These are phyloP conservation scores for Biscogniauxia marginata DNA, from an alignment of 2,329 filamentous ascomycete species.

Conservation along the genomic window DNA sequence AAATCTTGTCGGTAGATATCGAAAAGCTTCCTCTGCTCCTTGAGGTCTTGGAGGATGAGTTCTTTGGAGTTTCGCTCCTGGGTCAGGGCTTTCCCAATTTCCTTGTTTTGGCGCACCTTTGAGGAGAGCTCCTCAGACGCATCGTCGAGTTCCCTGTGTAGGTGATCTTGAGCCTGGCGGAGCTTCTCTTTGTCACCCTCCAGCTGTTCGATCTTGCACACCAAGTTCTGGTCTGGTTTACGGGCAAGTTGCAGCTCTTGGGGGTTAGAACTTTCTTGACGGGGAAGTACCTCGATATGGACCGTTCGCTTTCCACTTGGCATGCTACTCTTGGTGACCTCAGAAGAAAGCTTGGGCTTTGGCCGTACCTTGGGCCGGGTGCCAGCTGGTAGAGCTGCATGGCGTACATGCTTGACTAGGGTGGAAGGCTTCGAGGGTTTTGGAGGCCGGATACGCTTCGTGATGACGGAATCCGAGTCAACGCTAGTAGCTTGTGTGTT, in stretches of 20 bases:
- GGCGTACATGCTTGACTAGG: slow-evolving; percentile 31
- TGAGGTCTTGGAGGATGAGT: slow-evolving; percentile 32
- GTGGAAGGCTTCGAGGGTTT: slow-evolving; percentile 21
- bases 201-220: slow-evolving; percentile 36
- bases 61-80: slow-evolving; percentile 34
- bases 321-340: slow-evolving; percentile 25
- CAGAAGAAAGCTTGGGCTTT: slow-evolving; percentile 22
- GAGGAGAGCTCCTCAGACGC: slow-evolving; percentile 30
- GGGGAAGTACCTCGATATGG: slow-evolving; percentile 30
- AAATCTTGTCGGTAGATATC: slow-evolving; percentile 37
- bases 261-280: slow-evolving; percentile 13
- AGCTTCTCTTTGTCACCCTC: slow-evolving; percentile 35
- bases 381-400: slow-evolving; percentile 22
- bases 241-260: slow-evolving; percentile 29
- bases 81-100: slow-evolving; percentile 28
- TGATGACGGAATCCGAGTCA: slow-evolving; percentile 29
- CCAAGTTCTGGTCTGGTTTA: slow-evolving; percentile 29
- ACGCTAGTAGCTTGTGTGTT: slow-evolving; percentile 40
- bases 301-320: slow-evolving; percentile 29
- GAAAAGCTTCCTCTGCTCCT: slow-evolving; percentile 35
- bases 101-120: slow-evolving; percentile 29
- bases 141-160: slow-evolving; percentile 32
- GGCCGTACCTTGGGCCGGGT: slow-evolving; percentile 27
- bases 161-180: slow-evolving; percentile 29
- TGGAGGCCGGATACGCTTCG: slow-evolving; percentile 20